Evolutionary conservation across 1,284 basidiomycete genomes (phyloP).

Genomic region (Apiotrichum veenhuisii): DNA sequence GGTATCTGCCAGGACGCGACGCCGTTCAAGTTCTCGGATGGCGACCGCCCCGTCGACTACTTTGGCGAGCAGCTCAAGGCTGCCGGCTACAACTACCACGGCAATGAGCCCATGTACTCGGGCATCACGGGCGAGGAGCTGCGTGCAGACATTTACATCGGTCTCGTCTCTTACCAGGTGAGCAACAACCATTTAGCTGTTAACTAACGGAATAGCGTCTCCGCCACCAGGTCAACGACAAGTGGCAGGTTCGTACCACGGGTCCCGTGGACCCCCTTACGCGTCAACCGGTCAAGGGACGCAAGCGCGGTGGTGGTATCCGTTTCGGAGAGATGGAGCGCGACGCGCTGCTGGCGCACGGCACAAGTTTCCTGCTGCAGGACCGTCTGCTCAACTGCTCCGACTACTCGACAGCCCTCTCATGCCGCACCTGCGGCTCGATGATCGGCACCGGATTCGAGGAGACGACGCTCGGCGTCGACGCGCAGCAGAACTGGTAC

Average conservation of each 20-base stretch:
- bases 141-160: conserved; percentile 96
- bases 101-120: conserved; percentile 99
- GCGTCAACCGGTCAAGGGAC: conserved; percentile 95
- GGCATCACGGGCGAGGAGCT: conserved; percentile 99
- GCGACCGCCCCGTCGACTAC: conserved; percentile 93
- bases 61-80: conserved; percentile 92
- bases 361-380: conserved; percentile 95
- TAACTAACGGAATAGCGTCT: conserved; percentile 55
- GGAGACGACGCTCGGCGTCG: conserved; percentile 58
- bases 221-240: conserved; percentile 99
- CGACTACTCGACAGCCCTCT: conserved; percentile 98
- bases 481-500: conserved; percentile 65
- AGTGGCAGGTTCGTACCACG: conserved; percentile 98
- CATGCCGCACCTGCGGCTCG: conserved; percentile 92
- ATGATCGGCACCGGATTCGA: conserved; percentile 94
- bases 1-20: conserved; percentile 97
- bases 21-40: conserved; percentile 90
- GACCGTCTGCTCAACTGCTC: conserved; percentile 99
- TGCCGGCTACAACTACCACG: conserved; percentile 97
- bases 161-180: conserved; percentile 92
- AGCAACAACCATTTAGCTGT: too few species aligned
- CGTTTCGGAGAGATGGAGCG: conserved; percentile 99
- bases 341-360: conserved; percentile 96
- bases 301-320: conserved; percentile 97
- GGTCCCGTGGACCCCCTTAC: conserved; percentile 95